Conservation (phyloP, 148 eudicot species). For the Chenopodium suecicum region DNA sequence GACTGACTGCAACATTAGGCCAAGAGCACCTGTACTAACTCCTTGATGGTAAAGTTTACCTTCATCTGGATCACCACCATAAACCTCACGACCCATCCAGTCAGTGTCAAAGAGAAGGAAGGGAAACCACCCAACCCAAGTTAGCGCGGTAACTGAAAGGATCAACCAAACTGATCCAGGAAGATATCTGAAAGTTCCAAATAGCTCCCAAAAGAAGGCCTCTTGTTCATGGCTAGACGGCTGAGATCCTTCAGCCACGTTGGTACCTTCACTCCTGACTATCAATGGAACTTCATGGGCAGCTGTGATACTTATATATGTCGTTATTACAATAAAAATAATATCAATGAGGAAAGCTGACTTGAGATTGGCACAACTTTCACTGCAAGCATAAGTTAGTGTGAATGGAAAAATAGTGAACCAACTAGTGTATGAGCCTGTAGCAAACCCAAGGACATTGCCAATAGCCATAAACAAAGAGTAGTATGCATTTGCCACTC, state of each 20-base stretch:
- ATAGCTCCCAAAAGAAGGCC: conserved; percentile 94
- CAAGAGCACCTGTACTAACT: conserved; percentile 93
- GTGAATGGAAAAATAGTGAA: conserved; percentile 75
- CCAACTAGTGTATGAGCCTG: conserved; percentile 90
- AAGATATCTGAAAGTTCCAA: conserved; percentile 77
- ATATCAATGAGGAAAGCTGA: conserved; percentile 59
- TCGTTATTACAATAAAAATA: conserved; percentile 59
- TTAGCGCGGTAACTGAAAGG: conserved; percentile 76
- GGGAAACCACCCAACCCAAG: conserved; percentile 99
- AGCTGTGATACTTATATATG: conserved; percentile 67
- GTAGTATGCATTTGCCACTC: conserved; percentile 98
- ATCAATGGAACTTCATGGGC: conserved; percentile 66
- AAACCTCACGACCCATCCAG: conserved; percentile 98
- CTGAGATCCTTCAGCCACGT: conserved; percentile 30
- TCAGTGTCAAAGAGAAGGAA: conserved; percentile 95
- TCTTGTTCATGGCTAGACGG: conserved; percentile 56
- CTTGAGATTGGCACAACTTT: conserved; percentile 91
- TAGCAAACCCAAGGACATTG: conserved; percentile 90
- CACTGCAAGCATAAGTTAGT: conserved; percentile 59
- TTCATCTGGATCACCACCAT: conserved; percentile 84
- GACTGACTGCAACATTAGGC: conserved; percentile 90
- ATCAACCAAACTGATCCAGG: conserved; percentile 80
- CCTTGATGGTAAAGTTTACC: conserved; percentile 66
- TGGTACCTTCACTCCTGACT: conserved; percentile 25
- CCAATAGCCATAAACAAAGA: conserved; percentile 97